A percentile compares a stretch with the other conserved stretches of the same genome.
Evolutionary conservation across 208 protist species (phyloP).

Genomic region (Crithidia acanthocephali): DNA sequence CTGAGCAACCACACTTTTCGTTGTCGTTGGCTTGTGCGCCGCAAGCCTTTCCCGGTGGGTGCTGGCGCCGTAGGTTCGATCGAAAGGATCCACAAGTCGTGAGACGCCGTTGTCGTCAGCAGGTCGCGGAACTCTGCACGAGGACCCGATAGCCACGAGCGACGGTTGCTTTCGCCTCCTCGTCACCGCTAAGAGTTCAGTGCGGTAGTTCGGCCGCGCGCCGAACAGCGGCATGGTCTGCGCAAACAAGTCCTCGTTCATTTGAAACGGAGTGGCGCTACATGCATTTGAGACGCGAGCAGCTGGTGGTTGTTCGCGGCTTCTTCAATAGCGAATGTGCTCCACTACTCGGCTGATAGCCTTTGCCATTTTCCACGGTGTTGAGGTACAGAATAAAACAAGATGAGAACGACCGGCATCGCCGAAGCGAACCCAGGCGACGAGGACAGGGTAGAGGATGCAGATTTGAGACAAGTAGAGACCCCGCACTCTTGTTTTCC

Average conservation of each 20-base stretch:
- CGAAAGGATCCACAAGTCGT: background rate
- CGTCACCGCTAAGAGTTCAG: conserved; percentile 1
- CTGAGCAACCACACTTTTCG: background rate
- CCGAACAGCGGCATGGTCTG: conserved; percentile 22
- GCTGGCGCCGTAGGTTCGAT: background rate
- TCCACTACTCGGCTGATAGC: no score
- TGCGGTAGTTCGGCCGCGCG: background rate
- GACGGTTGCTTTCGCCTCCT: background rate
- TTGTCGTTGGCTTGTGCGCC: background rate
- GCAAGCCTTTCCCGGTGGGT: background rate
- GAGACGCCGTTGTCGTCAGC: background rate
- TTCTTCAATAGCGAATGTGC: no score
- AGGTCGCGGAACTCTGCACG: conserved; percentile 6
- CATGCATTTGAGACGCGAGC: background rate
- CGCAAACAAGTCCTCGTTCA: conserved; percentile 14
- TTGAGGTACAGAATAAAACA: no score
- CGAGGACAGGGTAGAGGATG: no score
- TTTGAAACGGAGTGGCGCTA: background rate
- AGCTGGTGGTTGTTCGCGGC: background rate
- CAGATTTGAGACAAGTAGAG: no score
- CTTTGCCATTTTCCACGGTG: no score
- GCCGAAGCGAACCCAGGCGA: no score
- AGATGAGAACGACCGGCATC: no score
- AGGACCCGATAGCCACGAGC: conserved; percentile 20
- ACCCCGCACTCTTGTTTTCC: no score